Evolutionary conservation across 2,329 filamentous ascomycete genomes (phyloP), one percentile per base, ranked within the genome.

Genomic region (Fusarium subtropicale): DNA sequence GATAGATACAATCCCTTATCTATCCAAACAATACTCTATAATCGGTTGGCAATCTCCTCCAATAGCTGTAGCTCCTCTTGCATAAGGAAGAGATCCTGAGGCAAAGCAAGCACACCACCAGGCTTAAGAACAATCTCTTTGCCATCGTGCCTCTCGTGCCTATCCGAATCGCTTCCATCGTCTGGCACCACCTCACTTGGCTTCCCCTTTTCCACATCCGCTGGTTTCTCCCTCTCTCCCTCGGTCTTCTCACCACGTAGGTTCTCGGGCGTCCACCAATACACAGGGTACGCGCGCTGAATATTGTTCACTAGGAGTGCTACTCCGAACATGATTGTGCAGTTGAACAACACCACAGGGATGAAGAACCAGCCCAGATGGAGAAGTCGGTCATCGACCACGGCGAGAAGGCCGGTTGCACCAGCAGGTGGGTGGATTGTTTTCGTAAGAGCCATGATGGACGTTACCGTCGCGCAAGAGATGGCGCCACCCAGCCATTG

Each of bases 341-440:
- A 86, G 6, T 87, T 88, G 24, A 93, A 79, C 38, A 90, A 55
- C 20, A 92, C 83, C 8, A 92, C 79, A 0, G 89, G 87, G 8
- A 93, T 76, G 15, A 92, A 78, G 63, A 85, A 87, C 92, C 91
- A 94, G n/a, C 91, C 90, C 13, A 93, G 77, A 0, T 74, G 71
- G 12, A 84, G 81, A 2, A 88, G 80, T 2, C 82, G 79, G 3
- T 84, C 79, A 60, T 89, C 87, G 2, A 88, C 83, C 0, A 91
- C 89, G 1, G 90, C 90, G 28, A 94, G 79, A 2, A 94, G 79
- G 0, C 90, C 91, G 1, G 91, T 94, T 11, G 91, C 91, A 7
- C 92, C 91, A 0, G 90, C 91, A 0, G 91, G 92, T 0, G 91
- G 91, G 69, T 94, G 90, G 0, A 92, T 84, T 0, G 91, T 93